Base-by-base conservation (phyloP, 1,284 basidiomycete species). In the Lentinula novae-zelandiae region DNA sequence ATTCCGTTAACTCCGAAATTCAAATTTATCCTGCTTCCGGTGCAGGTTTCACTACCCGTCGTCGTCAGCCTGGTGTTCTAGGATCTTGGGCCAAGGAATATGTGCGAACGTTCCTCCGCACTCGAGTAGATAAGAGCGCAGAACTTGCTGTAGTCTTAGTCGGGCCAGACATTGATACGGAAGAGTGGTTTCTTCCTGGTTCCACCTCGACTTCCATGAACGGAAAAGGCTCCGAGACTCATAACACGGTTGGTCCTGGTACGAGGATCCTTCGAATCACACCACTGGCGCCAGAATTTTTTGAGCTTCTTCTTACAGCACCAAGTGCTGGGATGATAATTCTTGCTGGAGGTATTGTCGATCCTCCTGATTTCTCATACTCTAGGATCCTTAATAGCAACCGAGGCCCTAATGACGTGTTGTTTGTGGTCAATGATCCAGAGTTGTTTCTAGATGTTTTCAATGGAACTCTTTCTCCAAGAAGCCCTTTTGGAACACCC, bases 1-100 rank as follows among this genome's bases (percentile, higher is more conserved):
- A 10, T 34, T 20, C 7, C 12, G 49, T 22, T 0, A 17, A 8
- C 27, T 10, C 49, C n/a, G 27, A 17, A 5, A 9, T 34, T 4
- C 31, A 42, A 27, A 34, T 27, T 31, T 46, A 44, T n/a, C 36
- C 15, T 13, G 2, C 49, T 72, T 73, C 7, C 78, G 78, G 10
- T 78, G 80, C 2, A 70, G 85, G 0, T 77, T 77, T 12, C 84
- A 83, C 81, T 76, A 82, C 86, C 38, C 68, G 66, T 2, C 70
- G 87, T 20, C 63, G 75, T 9, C 72, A 82, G 2, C 73, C 73
- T 6, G 73, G 83, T 67, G n/a, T 50, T 13, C 13, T 44, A 8
- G 50, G 22, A 0, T 42, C 13, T 3, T 39, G 7, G 17, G 51
- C 36, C 0, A 51, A 48, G 50, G 31, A 53, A 27, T 9, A 36